Conservation (phyloP, 495 filamentous ascomycete species). For the Tuber brumale region DNA sequence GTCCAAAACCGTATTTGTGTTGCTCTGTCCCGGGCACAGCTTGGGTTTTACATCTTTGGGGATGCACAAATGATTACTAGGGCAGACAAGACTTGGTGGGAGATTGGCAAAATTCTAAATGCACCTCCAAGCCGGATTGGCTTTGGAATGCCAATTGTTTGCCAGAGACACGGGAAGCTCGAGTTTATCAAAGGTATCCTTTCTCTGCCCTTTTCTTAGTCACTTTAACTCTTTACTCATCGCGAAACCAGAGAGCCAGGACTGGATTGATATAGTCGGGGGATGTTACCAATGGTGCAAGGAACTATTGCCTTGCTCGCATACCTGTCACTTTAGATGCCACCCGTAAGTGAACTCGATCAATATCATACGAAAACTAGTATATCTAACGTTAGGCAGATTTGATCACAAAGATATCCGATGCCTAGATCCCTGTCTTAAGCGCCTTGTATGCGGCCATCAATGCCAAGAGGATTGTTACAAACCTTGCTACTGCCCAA, state of each 20-base stretch:
- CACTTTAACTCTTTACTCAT: constrained; percentile 40
- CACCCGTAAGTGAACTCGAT: constrained; percentile 44
- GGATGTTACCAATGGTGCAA: constrained; percentile 54
- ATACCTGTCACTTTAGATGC: constrained; percentile 48
- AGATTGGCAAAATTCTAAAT: constrained; percentile 37
- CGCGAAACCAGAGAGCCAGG: constrained; percentile 49
- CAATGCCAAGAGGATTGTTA: constrained; percentile 24
- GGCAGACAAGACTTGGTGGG: constrained; percentile 43
- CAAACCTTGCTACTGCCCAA: constrained; percentile 27
- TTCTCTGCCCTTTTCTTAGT: constrained; percentile 45
- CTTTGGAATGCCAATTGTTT: constrained; percentile 43
- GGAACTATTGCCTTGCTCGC: constrained; percentile 47
- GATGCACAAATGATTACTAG: constrained; percentile 55
- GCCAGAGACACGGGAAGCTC: constrained; percentile 42
- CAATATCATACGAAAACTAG: background rate
- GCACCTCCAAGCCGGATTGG: constrained; percentile 40
- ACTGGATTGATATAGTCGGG: constrained; percentile 50
- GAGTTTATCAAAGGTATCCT: constrained; percentile 45
- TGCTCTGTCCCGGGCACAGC: constrained; percentile 75
- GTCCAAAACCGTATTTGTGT: constrained; percentile 79
- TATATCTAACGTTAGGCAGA: constrained; percentile 12
- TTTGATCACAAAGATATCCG: constrained; percentile 33
- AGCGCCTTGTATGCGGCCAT: constrained; percentile 23
- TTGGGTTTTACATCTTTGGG: constrained; percentile 84
- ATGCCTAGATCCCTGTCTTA: constrained; percentile 20